Evolutionary conservation across 805 yeast genomes (phyloP), one percentile per base, ranked within the genome.

Genomic region (Danielia reshetovae): DNA sequence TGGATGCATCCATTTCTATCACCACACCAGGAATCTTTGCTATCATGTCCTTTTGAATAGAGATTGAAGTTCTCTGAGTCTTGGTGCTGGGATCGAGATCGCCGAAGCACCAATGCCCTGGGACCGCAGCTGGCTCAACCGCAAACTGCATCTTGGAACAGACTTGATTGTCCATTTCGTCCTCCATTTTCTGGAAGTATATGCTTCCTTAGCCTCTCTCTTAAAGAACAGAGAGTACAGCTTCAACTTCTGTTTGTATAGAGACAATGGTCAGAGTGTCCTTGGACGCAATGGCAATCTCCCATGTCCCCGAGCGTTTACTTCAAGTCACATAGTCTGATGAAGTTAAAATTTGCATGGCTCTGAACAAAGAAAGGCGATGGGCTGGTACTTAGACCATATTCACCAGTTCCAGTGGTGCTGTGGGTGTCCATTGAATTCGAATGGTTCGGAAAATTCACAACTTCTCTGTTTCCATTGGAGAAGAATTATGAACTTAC

Each of bases 321-420:
- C 43, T 67, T 65, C 35, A 74, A 71, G 48, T 73, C 78, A 48
- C 75, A 73, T 15, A 78, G 78, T 43, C 78, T 62, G 63, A 75
- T 66, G 39, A 67, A 74, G 50, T 57, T 55, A 27, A 61, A 31
- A 57, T 73, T 73, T 42, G 79, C 37, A 67, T 53, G 27, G 78
- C 70, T 46, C 78, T 65, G 60, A 69, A 65, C 51, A 72, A 73
- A 16, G 51, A 24, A 75, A 59, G 51, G 69, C 77, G 42, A 73
- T 70, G 36, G 79, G 78, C 56, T 73, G 79, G 45, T 73, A 29
- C 78, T 73, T 25, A 78, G 78, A 27, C 79, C 79, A 43, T 73
- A 78, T 59, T 73, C 79, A 46, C 79, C 79, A 16, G 68, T 65
- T 48, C 79, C 79, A 43, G 74, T 72, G 17, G 78, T 73, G 55